Evolutionary conservation across 1,284 basidiomycete genomes (phyloP), one percentile per base, ranked within the genome.

Genomic region (Heimioporus punctisporus): DNA sequence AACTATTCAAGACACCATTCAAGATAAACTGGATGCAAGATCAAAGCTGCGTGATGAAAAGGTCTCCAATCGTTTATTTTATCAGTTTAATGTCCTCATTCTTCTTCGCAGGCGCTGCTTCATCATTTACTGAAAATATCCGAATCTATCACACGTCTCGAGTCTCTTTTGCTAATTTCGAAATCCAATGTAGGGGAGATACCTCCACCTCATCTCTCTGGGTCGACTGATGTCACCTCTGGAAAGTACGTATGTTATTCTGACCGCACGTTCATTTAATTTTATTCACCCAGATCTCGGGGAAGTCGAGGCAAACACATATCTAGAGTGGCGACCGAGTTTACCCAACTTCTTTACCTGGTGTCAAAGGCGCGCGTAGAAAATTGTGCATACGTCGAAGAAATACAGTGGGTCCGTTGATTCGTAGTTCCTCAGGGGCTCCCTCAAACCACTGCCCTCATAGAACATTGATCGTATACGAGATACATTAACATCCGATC

Each of bases 331-430:
- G 93, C 95, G 14, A 80, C 87, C 14, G 96, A 97, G 71, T 97
- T 96, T 68, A 93, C 85, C 4, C 95, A 98, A 68, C 80, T 98
- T n/a, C 78, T 94, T 34, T 98, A 98, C 69, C 90, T 97, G 61
- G 82, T 86, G 39, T 82, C 85, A 19, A 96, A 97, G 69, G 93
- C 95, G 19, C 79, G 84, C 12, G 75, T 76, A 14, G 88, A 93
- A 62, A 80, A 82, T 3, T 93, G 92, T 67, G 80, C 79, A 11
- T 94, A 93, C 63, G 84, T 96, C 3, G 82, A 90, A 54, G 88
- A 90, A 59, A 82, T 95, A 17, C 86, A 93, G 78, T 91, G 90
- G 82, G 95, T 96, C 71, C 76, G 92, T 85, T 64, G 65, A 67
- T 66, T 61, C 63, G 50, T 55, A 50, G 51, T 50, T 34, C 30